phyloP scores from a whole-genome alignment of 164 flowering plant genomes.

The Berberis thunbergii region DNA sequence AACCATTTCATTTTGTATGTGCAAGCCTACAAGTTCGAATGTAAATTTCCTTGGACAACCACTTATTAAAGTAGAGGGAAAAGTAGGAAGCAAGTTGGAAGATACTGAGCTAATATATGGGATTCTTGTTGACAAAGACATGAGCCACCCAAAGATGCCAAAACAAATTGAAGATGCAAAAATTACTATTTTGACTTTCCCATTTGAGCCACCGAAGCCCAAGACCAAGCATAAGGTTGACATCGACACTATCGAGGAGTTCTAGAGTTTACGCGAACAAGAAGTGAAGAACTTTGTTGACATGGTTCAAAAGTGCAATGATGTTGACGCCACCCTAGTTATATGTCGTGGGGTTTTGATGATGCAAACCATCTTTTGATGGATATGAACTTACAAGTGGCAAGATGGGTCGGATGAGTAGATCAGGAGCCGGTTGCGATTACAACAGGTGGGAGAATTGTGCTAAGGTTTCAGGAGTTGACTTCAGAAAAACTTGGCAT shows the following conservation, averaged over 20 bases:
- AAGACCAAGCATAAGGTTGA: conserved; percentile 99
- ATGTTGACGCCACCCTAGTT: too few species aligned
- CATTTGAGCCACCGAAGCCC: conserved; percentile 99
- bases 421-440: too few species aligned
- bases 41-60: too few species aligned
- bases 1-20: too few species aligned
- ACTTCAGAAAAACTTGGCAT: too few species aligned
- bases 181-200: conserved; percentile 96
- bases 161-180: conserved; percentile 84
- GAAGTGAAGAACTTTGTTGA: conserved; percentile 96
- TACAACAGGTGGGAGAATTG: too few species aligned
- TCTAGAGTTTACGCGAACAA: conserved; percentile 77
- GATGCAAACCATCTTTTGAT: too few species aligned
- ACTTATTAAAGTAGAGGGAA: conserved; percentile 84
- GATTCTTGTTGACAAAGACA: conserved; percentile 92
- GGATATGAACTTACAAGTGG: too few species aligned
- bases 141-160: conserved; percentile 99
- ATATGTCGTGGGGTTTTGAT: too few species aligned
- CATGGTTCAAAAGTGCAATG: conserved; percentile 91
- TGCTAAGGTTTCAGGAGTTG: too few species aligned
- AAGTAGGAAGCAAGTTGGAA: conserved; percentile 95
- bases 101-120: conserved; percentile 93
- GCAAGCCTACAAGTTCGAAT: too few species aligned
- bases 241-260: conserved; percentile 92
- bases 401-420: too few species aligned